phyloP scores from a whole-genome alignment of 2,329 filamentous ascomycete genomes.

The Microsporum audouinii region DNA sequence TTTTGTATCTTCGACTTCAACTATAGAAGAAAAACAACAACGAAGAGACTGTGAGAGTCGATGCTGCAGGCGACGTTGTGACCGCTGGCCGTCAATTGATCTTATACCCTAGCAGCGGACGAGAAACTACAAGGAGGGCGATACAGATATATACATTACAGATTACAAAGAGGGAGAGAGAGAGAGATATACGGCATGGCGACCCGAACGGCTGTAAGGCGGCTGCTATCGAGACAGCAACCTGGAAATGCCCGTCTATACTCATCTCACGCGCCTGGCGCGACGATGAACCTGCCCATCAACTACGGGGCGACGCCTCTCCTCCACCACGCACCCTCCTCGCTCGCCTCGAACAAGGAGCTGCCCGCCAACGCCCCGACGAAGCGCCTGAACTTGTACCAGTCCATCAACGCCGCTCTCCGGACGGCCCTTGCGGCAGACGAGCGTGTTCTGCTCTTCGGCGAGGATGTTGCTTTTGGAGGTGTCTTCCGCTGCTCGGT shows the following conservation, averaged over 20 bases:
- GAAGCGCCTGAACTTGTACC: slow-evolving; percentile 84
- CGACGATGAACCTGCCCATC: slow-evolving; percentile 65
- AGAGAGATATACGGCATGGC: background rate
- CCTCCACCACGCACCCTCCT: slow-evolving; percentile 65
- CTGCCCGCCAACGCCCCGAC: slow-evolving; percentile 61
- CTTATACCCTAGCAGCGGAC: background rate
- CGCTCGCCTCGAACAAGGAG: slow-evolving; percentile 59
- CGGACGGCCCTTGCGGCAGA: slow-evolving; percentile 71
- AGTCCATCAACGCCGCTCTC: slow-evolving; percentile 83
- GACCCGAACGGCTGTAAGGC: background rate
- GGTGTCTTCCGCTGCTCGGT: slow-evolving; percentile 93
- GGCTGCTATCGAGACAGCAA: background rate
- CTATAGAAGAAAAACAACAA: background rate
- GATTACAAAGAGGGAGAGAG: background rate
- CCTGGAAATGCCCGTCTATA: slow-evolving; percentile 27
- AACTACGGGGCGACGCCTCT: slow-evolving; percentile 77
- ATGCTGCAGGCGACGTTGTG: background rate
- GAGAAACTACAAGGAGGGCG: background rate
- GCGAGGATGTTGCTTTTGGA: slow-evolving; percentile 93
- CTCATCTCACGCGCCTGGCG: slow-evolving; percentile 35
- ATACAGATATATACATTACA: background rate
- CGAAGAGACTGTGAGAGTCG: background rate
- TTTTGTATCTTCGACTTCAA: background rate
- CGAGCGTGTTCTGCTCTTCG: slow-evolving; percentile 80
- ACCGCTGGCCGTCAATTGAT: background rate